Percentiles rank a stretch among this genome's conserved stretches.
phyloP scores from a whole-genome alignment of 306 rosid species.

The Alnus glutinosa region DNA sequence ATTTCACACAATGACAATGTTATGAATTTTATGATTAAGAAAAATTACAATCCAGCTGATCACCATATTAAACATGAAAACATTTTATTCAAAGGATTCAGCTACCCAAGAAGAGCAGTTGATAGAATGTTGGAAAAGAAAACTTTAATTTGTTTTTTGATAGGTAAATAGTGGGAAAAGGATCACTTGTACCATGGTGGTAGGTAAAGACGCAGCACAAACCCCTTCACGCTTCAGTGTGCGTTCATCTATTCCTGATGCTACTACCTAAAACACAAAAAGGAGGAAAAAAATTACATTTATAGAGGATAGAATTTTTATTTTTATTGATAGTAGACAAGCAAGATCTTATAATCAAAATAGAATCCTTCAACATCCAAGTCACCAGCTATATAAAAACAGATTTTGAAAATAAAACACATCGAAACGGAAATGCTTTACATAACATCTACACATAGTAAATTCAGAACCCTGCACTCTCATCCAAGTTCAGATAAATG shows the following conservation, averaged over 20 bases:
- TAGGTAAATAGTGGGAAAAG: neutral
- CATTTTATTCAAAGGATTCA: neutral
- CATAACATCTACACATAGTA: neutral
- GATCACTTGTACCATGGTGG: conserved; percentile 74
- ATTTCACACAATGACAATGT: neutral
- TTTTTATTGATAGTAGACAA: conserved; percentile 8
- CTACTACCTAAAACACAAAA: conserved; percentile 64
- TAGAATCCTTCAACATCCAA: neutral
- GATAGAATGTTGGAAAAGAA: conserved; percentile 10
- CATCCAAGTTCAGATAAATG: conserved; percentile 23
- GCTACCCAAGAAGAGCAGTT: conserved; percentile 13
- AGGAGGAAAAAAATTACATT: conserved; percentile 14
- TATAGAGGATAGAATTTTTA: neutral
- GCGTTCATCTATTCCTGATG: conserved; percentile 95
- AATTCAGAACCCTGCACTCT: conserved; percentile 3
- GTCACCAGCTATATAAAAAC: neutral
- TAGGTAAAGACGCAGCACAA: conserved; percentile 97
- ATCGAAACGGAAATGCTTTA: conserved; percentile 10
- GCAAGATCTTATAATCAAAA: neutral
- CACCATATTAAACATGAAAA: conserved; percentile 15
- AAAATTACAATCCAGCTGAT: conserved; percentile 3
- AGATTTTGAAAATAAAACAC: neutral
- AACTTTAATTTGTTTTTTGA: neutral
- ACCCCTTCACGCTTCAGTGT: conserved; percentile 99
- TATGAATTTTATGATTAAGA: neutral